Evolutionary conservation across 2,329 filamentous ascomycete species (phyloP), one percentile per base, ranked within the genome.

Genomic region (Aureobasidium sp.): DNA sequence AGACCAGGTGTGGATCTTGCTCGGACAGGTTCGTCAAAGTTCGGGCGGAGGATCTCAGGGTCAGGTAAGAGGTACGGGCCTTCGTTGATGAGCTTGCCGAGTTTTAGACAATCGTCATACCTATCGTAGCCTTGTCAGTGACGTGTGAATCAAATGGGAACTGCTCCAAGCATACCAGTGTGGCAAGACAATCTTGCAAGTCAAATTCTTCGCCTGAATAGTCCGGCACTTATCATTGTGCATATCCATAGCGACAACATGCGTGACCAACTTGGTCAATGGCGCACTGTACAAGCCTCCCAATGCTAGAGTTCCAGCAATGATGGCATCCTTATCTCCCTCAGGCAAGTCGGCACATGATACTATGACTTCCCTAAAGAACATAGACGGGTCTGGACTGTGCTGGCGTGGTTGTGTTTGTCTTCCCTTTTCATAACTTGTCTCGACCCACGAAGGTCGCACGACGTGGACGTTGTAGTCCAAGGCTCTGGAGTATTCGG

Each of bases 61-160:
- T 98, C 85, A 1, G 96, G 96, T 1, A 98, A 85, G 25, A 88
- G 81, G 75, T 99, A 99, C 0, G 96, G 96, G 9, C 84, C 82
- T 77, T 99, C 96, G 71, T 93, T 92, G 71, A 99, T 98, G 67
- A 93, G 90, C 78, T 94, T 95, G 58, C 95, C 95, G 33, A 99
- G 88, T 78, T 93, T 96, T 71, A 99, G 88, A 79, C 96, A 99
- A 76, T 98, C 95, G 72, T 98, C 95, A 75, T 99, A 98, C 63
- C 63, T 59, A 33, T 2, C 9, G 7, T n/a, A 25, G n/a, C 45
- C 38, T 45, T 23, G 61, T 64, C 25, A 64, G 61, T 25, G 6
- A 5, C 2, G 11, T 15, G 2, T 1, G 13, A 16, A 9, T 20
- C 9, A 13, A 25, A 1, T 4, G 25, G 5, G 8, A 20, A 25